Conservation (phyloP, 495 filamentous ascomycete species). For the Podospora tetraspora region DNA sequence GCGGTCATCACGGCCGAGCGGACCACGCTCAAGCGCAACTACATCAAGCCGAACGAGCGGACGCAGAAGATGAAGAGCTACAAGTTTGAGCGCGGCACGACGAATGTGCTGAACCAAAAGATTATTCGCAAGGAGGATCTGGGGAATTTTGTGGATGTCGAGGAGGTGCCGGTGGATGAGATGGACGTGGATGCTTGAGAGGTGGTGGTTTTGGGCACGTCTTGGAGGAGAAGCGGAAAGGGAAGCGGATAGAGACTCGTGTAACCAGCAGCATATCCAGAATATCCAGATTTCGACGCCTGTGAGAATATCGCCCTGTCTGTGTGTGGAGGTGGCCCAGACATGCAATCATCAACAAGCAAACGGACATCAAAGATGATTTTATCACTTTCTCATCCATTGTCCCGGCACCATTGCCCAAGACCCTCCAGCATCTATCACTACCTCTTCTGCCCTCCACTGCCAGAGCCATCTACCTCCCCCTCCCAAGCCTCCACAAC, state of each 20-base stretch:
- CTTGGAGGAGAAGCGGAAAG: neutral
- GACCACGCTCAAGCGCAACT: slow-evolving; percentile 86
- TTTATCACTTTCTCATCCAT: neutral
- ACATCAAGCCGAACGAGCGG: slow-evolving; percentile 86
- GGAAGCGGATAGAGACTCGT: neutral
- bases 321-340: neutral
- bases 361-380: neutral
- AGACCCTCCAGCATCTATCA: neutral
- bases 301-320: neutral
- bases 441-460: neutral
- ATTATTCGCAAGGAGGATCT: slow-evolving; percentile 88
- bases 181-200: slow-evolving; percentile 78
- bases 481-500: neutral
- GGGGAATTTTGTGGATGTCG: slow-evolving; percentile 88
- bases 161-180: slow-evolving; percentile 80
- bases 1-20: slow-evolving; percentile 91
- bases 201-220: slow-evolving; percentile 36
- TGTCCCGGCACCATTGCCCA: neutral
- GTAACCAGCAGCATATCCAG: neutral
- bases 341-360: neutral
- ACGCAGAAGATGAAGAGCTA: slow-evolving; percentile 90
- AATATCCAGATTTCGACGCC: neutral
- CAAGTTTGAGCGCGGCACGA: slow-evolving; percentile 81
- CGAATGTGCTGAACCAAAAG: slow-evolving; percentile 88
- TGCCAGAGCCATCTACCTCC: neutral